phyloP scores from a whole-genome alignment of 1,284 basidiomycete species.

The Erythrobasidium hasegawianum region DNA sequence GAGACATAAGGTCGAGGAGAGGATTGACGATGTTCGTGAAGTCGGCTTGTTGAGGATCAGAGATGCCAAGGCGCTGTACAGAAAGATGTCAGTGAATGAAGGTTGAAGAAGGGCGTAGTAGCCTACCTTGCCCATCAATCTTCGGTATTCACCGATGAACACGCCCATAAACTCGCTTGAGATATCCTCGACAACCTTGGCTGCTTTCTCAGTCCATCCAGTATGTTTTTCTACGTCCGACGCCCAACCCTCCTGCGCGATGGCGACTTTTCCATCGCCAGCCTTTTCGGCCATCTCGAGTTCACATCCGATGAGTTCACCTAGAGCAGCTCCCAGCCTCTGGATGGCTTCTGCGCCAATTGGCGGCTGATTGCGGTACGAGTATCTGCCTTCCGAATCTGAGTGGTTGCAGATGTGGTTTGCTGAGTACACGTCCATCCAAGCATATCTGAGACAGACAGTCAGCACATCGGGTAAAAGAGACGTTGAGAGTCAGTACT shows the following conservation, averaged over 20 bases:
- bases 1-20: slow-evolving; percentile 65
- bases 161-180: slow-evolving; percentile 57
- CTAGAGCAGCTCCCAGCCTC: slow-evolving; percentile 66
- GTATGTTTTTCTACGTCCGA: slow-evolving; percentile 55
- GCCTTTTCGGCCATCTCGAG: slow-evolving; percentile 56
- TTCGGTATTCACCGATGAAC: slow-evolving; percentile 60
- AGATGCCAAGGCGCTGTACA: slow-evolving; percentile 65
- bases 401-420: slow-evolving; percentile 90
- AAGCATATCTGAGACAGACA: slow-evolving; percentile 68
- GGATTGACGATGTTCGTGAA: slow-evolving; percentile 60
- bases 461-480: too few species aligned
- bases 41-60: slow-evolving; percentile 57
- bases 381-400: slow-evolving; percentile 78
- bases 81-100: background rate
- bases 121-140: slow-evolving; percentile 65
- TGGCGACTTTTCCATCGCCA: slow-evolving; percentile 1
- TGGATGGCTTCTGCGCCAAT: slow-evolving; percentile 68
- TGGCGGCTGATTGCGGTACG: slow-evolving; percentile 49
- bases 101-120: too few species aligned
- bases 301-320: slow-evolving; percentile 79
- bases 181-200: slow-evolving; percentile 53
- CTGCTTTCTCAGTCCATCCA: slow-evolving; percentile 61
- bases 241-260: slow-evolving; percentile 62
- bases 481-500: too few species aligned
- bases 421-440: slow-evolving; percentile 78